phyloP scores from a whole-genome alignment of 495 filamentous ascomycete genomes.

The Apiosordaria backusii region DNA sequence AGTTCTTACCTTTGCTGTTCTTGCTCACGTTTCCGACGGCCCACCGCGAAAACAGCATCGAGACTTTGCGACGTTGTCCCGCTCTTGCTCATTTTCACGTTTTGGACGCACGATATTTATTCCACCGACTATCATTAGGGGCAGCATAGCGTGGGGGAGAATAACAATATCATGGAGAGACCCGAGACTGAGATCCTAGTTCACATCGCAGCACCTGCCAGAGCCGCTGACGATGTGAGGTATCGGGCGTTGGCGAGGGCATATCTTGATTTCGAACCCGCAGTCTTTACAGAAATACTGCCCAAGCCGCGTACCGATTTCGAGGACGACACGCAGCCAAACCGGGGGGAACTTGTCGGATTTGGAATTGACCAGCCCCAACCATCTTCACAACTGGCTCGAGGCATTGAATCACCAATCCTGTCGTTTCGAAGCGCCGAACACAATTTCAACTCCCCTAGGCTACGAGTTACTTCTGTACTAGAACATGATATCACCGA shows the following conservation, averaged over 20 bases:
- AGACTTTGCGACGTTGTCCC: too few species aligned
- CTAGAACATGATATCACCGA: neutral
- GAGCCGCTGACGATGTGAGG: slow-evolving; percentile 54
- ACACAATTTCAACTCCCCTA: slow-evolving; percentile 44
- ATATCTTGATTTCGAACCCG: slow-evolving; percentile 56
- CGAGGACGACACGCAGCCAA: neutral
- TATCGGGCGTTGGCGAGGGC: slow-evolving; percentile 61
- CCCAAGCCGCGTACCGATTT: neutral
- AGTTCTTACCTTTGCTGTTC: neutral
- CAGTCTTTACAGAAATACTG: neutral
- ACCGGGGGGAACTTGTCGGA: neutral
- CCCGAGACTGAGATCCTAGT: slow-evolving; percentile 60
- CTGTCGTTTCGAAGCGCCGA: slow-evolving; percentile 46
- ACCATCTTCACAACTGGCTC: neutral
- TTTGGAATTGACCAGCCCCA: neutral
- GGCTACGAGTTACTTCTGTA: slow-evolving; percentile 18
- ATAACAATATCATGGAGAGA: slow-evolving; percentile 12
- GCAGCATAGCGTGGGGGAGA: neutral
- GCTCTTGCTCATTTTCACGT: neutral
- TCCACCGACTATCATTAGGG: neutral
- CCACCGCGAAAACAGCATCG: neutral
- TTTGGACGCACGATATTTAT: neutral
- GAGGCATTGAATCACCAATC: slow-evolving; percentile 27
- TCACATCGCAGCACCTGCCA: slow-evolving; percentile 64
- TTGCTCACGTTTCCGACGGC: neutral